Evolutionary conservation across 2,329 filamentous ascomycete genomes (phyloP), one percentile per base, ranked within the genome.

Genomic region (Cadophora sp.): DNA sequence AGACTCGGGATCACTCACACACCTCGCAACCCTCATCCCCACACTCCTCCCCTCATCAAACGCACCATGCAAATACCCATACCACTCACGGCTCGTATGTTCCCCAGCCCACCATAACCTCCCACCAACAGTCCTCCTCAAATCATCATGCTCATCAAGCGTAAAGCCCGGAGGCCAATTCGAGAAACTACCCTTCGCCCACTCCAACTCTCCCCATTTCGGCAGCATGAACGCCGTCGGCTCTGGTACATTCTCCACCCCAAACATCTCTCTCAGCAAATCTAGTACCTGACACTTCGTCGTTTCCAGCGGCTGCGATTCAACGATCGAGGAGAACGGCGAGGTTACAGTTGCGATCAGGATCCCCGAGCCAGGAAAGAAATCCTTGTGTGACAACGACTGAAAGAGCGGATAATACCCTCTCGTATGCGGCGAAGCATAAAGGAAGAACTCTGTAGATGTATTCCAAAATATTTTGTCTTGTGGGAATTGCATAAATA

Each of bases 141-240:
- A 80, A 70, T 91, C 91, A 74, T 91, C 85, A 70, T 91, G 89
- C 79, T 83, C 86, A 73, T 90, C 85, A 0, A 91, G 79, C 0
- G 85, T 88, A 51, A 87, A 87, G 0, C 85, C 85, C 0, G 83
- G 79, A 0, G 89, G 89, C 89, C 89, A 91, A 75, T 91, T 91
- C 45, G 86, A 88, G 77, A 90, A 91, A 24, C 84, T 88, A 3
- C 89, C 89, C 63, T 83, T 86, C 0, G 81, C 76, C 82, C 82
- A 84, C 33, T 68, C 66, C n/a, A 69, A 68, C 14, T 53, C 65
- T 9, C 67, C 83, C 85, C 85, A 87, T 55, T 84, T 80, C 1
- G 84, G 84, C 70, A 85, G 86, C 73, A 80, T 78, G 72, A 87
- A 84, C 2, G 79, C 81, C 1, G 79, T 81, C 1, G 85, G 85